These are phyloP conservation scores for Linnemannia elongata DNA, from an alignment of 192 early-diverging fungal species.

Conservation along the genomic window DNA sequence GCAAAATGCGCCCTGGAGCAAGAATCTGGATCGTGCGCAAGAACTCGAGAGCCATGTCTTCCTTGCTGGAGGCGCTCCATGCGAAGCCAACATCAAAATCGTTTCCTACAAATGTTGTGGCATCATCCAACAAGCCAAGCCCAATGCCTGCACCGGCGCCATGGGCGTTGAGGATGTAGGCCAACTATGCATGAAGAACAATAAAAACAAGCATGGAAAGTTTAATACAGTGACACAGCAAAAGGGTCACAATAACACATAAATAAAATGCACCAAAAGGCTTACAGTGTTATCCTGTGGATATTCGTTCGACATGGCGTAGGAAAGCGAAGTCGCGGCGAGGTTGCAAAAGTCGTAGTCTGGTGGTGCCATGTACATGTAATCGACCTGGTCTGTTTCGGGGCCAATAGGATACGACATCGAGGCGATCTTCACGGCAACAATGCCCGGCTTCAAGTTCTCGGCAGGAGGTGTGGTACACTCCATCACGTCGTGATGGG, in stretches of 20 bases:
- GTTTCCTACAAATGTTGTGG: slow-evolving; percentile 32
- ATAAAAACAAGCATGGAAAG: not conserved
- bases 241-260: too few relatives aligned
- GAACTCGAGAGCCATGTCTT: slow-evolving; percentile 49
- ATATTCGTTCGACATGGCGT: slow-evolving; percentile 47
- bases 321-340: slow-evolving; percentile 46
- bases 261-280: not conserved
- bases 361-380: slow-evolving; percentile 54
- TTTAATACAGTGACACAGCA: not conserved
- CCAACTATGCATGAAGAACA: slow-evolving; percentile 16
- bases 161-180: slow-evolving; percentile 38
- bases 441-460: slow-evolving; percentile 53
- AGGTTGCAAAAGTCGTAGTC: slow-evolving; percentile 52
- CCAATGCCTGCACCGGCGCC: slow-evolving; percentile 15
- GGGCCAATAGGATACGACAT: slow-evolving; percentile 28
- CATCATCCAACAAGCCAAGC: slow-evolving; percentile 40
- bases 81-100: slow-evolving; percentile 39
- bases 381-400: slow-evolving; percentile 36
- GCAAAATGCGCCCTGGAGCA: slow-evolving; percentile 43
- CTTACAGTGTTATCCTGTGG: slow-evolving; percentile 53
- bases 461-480: slow-evolving; percentile 52
- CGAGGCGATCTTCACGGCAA: slow-evolving; percentile 41
- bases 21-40: slow-evolving; percentile 37
- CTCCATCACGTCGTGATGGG: slow-evolving; percentile 56
- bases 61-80: slow-evolving; percentile 19